Evolutionary conservation across 345 rosid genomes (phyloP).

Genomic region (Excoecaria cochinchinensis): DNA sequence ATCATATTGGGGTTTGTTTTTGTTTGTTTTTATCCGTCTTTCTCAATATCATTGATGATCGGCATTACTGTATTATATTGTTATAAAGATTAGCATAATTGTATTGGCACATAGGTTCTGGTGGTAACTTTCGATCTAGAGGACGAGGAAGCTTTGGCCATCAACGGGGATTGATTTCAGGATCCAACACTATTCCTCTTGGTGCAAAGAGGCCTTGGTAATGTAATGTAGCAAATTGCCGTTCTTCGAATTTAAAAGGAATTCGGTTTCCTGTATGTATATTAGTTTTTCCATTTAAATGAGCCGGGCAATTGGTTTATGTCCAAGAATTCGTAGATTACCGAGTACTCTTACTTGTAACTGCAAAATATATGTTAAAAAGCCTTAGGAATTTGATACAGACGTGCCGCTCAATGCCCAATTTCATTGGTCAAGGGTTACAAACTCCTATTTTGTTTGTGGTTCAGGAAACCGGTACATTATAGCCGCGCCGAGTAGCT

Average conservation of each 20-base stretch:
- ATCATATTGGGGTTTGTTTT: neutral
- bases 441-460: too few relatives aligned
- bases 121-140: slow-evolving; percentile 70
- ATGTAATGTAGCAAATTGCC: neutral
- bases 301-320: neutral
- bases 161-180: slow-evolving; percentile 52
- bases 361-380: too few relatives aligned
- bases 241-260: neutral
- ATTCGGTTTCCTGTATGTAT: neutral
- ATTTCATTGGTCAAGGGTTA: too few relatives aligned
- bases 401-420: too few relatives aligned
- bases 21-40: too few relatives aligned
- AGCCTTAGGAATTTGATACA: too few relatives aligned
- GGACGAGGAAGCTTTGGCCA: slow-evolving; percentile 73
- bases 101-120: slow-evolving; percentile 41
- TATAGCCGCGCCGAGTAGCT: too few relatives aligned
- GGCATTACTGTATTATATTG: too few relatives aligned
- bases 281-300: neutral
- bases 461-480: too few relatives aligned
- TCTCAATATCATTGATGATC: too few relatives aligned
- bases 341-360: too few relatives aligned
- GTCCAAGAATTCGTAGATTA: neutral
- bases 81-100: neutral
- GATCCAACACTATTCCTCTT: slow-evolving; percentile 67
- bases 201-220: slow-evolving; percentile 72